Evolutionary conservation across 1,284 basidiomycete species (phyloP), one percentile per base, ranked within the genome.

Genomic region (Cryptococcus maquisensis): DNA sequence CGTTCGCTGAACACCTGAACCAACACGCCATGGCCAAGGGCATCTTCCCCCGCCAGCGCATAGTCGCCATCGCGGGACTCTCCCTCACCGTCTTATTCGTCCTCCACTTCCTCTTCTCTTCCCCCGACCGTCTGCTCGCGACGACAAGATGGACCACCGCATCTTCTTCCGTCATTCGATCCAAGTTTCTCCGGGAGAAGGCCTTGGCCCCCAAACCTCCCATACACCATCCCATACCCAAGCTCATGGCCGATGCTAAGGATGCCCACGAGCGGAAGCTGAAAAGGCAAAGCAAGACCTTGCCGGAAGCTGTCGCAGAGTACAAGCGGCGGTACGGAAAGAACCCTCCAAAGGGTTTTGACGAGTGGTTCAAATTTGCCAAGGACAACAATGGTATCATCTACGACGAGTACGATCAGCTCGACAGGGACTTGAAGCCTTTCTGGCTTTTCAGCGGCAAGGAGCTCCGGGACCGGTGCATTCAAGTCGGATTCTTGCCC

Each of bases 401-500:
- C 77, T 81, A 91, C 20, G 93, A 97, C 76, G 93, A 96, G 70
- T 97, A 91, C 68, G 90, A 96, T 66, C 82, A 84, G 28, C 80
- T 96, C n/a, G 74, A 83, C 54, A 79, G 81, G 47, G 93, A 96
- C 71, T 77, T 97, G 54, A 81, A 80, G 26, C 90, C 90, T 0
- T 97, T 91, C 70, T 88, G 86, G 82, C 72, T 79, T 9, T 70
- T 96, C 37, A 79, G 82, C 10, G 86, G 88, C 0, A 80, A 79
- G 54, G 89, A 94, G 68, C 68, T 96, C 45, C 78, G 87, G 54
- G 75, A 82, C 57, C 79, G 91, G 44, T 84, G 86, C 12, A 69
- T 79, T n/a, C 83, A 91, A 78, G 87, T 88, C 53, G 90, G 87
- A 4, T 80, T 81, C 59, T 76, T 90, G 42, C 89, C 88, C 3